Percentiles rank a stretch among this genome's conserved stretches.
Evolutionary conservation across 495 filamentous ascomycete genomes (phyloP).

Genomic region (Penicillium cinerascens): DNA sequence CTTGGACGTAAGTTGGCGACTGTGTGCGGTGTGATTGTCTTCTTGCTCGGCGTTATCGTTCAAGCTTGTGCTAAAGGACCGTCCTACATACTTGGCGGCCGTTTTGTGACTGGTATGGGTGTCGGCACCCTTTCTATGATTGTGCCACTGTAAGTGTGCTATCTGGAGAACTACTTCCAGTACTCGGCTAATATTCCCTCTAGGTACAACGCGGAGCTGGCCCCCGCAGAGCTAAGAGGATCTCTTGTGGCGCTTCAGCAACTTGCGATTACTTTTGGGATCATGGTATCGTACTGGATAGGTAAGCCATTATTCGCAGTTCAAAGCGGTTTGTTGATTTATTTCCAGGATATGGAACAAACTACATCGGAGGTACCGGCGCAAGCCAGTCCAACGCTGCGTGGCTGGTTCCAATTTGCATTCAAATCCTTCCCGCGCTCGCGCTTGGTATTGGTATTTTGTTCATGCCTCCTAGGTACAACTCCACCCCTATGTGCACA

Average conservation of each 20-base stretch:
- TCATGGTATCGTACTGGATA: slow-evolving; percentile 31
- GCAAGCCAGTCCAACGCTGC: slow-evolving; percentile 33
- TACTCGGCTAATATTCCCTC: background rate
- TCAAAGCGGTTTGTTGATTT: background rate
- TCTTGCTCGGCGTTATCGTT: slow-evolving; percentile 5
- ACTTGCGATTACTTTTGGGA: slow-evolving; percentile 34
- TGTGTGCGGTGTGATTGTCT: background rate
- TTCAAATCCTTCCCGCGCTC: slow-evolving; percentile 44
- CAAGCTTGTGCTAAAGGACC: slow-evolving; percentile 2
- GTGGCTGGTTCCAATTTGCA: slow-evolving; percentile 48
- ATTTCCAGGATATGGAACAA: slow-evolving; percentile 13
- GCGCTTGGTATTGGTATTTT: slow-evolving; percentile 38
- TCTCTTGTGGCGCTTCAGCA: slow-evolving; percentile 8
- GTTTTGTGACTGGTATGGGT: slow-evolving; percentile 31
- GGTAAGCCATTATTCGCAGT: background rate
- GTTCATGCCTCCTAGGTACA: slow-evolving; percentile 30
- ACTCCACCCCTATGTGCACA: background rate
- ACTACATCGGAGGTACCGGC: slow-evolving; percentile 41
- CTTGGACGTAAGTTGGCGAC: slow-evolving; percentile 4
- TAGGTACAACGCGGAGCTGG: slow-evolving; percentile 3
- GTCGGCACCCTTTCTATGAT: slow-evolving; percentile 9
- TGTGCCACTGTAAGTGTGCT: background rate
- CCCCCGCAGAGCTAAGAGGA: slow-evolving; percentile 1
- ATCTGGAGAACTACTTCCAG: background rate
- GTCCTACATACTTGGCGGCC: slow-evolving; percentile 3